Base-by-base conservation (phyloP, 2,329 filamentous ascomycete genomes). In the Plenodomus biglobosus region DNA sequence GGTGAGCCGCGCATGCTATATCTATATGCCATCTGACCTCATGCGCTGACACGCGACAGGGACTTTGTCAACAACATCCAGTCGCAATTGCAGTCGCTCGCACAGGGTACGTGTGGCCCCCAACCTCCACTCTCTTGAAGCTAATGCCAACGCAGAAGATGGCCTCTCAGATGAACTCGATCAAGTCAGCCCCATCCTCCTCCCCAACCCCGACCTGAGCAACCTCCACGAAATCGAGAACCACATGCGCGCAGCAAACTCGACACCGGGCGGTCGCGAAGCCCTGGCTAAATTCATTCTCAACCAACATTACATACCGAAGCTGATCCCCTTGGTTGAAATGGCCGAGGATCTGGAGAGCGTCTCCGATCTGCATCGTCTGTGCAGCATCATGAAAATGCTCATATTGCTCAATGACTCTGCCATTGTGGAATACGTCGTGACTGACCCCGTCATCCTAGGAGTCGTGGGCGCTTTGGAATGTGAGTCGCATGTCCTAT, bases 381-480 rank as follows among this genome's bases (percentile, higher is more conserved):
- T 99, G 38, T 99, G 94, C 82, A 96, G 91, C 70, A 96, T 99
- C 69, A 94, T 96, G 89, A 99, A 99, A 78, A 88, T 87, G 50
- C 82, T 97, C 47, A 95, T 99, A 44, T 78, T 97, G 44, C 83
- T 97, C 55, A 99, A 97, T 75, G 94, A 99, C 70, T 95, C 88
- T 22, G 82, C 85, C 50, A 95, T 99, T 55, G 96, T 99, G 64
- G 94, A 99, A 73, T 86, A 90, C 60, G 88, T 92, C 13, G 92
- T 99, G 20, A 90, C 88, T 13, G 92, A 97, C 73, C 85, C 91
- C 48, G 87, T 92, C 58, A 85, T 97, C 38, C 76, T 95, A 58
- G 94, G 92, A 16, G 92, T 97, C 20, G 92, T 99, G 32, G 94
- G 94, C 51, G 94, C 94, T 19, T 78, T 99, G 55, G 94, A 99